A percentile compares a stretch with the other conserved stretches of the same genome.
Evolutionary conservation across 2,329 filamentous ascomycete genomes (phyloP).

Genomic region (Sporothrix pallida): DNA sequence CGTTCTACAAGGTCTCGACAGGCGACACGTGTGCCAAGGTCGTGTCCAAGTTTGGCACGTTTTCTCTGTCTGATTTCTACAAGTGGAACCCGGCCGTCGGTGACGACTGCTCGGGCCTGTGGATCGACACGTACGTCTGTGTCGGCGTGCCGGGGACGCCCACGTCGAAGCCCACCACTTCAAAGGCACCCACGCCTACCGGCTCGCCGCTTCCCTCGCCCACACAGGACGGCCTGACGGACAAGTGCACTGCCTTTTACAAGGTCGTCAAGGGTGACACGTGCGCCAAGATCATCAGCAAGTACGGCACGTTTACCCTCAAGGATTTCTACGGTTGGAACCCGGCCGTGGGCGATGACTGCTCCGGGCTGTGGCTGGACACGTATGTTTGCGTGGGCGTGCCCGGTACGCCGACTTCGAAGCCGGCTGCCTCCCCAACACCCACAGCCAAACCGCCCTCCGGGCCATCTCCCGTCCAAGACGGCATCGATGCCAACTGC

Average conservation of each 20-base stretch:
- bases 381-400: conserved; percentile 42
- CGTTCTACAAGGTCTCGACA: conserved; percentile 11
- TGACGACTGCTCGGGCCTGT: conserved; percentile 35
- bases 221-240: conserved; percentile 29
- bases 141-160: conserved; percentile 45
- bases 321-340: conserved; percentile 37
- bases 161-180: neutral
- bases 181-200: neutral
- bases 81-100: conserved; percentile 36
- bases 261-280: conserved; percentile 33
- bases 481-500: conserved; percentile 10
- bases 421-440: neutral
- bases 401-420: conserved; percentile 44
- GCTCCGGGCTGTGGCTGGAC: conserved; percentile 33
- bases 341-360: conserved; percentile 34
- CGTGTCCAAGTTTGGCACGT: conserved; percentile 9
- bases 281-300: conserved; percentile 32
- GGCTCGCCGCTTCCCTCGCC: conserved; percentile 16
- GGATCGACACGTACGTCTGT: conserved; percentile 33
- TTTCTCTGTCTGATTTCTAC: conserved; percentile 32
- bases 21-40: conserved; percentile 28
- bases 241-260: conserved; percentile 36
- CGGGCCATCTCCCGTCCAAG: neutral
- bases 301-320: conserved; percentile 32
- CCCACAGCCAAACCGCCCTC: conserved; percentile 4